These are phyloP conservation scores for Glonium stellatum DNA, from an alignment of 495 filamentous ascomycete genomes.

Conservation along the genomic window DNA sequence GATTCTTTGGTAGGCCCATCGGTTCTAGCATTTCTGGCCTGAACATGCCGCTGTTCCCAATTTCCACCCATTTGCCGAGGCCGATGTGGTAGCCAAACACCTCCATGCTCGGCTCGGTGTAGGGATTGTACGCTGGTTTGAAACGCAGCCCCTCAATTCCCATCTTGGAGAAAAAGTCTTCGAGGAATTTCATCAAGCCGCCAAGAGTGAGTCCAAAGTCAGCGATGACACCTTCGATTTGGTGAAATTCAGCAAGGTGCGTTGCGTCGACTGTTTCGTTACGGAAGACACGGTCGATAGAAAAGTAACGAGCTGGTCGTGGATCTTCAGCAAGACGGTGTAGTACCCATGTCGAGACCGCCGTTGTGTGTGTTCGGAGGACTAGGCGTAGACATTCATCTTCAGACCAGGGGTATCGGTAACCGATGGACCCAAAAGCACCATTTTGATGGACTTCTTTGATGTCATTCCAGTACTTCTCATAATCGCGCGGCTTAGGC, in stretches of 20 bases:
- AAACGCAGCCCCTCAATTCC: constrained; percentile 80
- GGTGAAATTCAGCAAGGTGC: constrained; percentile 96
- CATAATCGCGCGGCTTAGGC: constrained; percentile 53
- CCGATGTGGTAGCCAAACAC: constrained; percentile 91
- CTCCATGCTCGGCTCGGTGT: constrained; percentile 97
- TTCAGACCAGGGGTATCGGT: constrained; percentile 84
- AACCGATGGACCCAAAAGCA: constrained; percentile 88
- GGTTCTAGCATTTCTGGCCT: constrained; percentile 89
- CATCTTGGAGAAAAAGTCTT: constrained; percentile 94
- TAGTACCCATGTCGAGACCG: constrained; percentile 78
- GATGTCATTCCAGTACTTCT: constrained; percentile 81
- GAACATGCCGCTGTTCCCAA: constrained; percentile 98
- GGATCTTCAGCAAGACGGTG: constrained; percentile 78
- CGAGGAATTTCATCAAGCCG: constrained; percentile 93
- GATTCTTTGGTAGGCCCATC: constrained; percentile 80
- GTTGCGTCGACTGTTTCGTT: constrained; percentile 95
- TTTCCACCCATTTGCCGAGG: constrained; percentile 86
- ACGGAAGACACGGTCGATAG: constrained; percentile 94
- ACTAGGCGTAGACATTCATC: constrained; percentile 87
- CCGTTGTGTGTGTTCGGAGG: constrained; percentile 92
- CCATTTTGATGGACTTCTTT: constrained; percentile 74
- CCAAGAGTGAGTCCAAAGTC: constrained; percentile 88
- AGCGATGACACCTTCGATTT: constrained; percentile 96
- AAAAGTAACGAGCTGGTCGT: constrained; percentile 86
- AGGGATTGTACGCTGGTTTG: constrained; percentile 97